These are phyloP conservation scores for Pharus latifolius DNA, from an alignment of 176 grass and related monocot genomes.

Conservation along the genomic window DNA sequence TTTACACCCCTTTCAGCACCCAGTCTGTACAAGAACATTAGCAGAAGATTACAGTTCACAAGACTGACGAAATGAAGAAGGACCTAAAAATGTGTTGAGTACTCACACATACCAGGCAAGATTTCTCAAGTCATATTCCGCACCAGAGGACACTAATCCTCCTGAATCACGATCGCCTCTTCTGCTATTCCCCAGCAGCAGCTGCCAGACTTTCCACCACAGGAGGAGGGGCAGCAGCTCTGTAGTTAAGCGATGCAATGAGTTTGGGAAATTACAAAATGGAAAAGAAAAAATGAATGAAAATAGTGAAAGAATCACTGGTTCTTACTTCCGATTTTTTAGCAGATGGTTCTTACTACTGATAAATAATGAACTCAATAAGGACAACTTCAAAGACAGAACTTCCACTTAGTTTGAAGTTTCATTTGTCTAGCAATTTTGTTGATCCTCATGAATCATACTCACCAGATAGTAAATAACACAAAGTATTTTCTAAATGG, in stretches of 20 bases:
- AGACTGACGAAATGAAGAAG: neutral
- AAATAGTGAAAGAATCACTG: neutral
- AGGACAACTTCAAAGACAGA: neutral
- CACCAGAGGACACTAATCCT: slow-evolving; percentile 23
- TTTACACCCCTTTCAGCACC: neutral
- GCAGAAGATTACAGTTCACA: neutral
- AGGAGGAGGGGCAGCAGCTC: slow-evolving; percentile 40
- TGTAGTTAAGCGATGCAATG: neutral
- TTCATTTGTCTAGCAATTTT: neutral
- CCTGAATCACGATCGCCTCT: slow-evolving; percentile 51
- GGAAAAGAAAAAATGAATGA: neutral
- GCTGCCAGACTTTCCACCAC: neutral
- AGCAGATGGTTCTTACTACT: neutral
- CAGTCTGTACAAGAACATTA: neutral
- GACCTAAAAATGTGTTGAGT: neutral
- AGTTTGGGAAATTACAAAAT: neutral
- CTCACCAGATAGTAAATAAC: neutral
- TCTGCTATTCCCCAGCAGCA: slow-evolving; percentile 33
- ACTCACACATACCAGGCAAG: neutral
- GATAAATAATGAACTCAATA: neutral
- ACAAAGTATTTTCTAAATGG: neutral
- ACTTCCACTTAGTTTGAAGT: neutral
- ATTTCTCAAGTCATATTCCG: neutral
- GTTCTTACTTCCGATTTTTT: neutral
- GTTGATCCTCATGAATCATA: neutral